Base-by-base conservation (phyloP, 176 grass and related monocot genomes). In the Poa pratensis region DNA sequence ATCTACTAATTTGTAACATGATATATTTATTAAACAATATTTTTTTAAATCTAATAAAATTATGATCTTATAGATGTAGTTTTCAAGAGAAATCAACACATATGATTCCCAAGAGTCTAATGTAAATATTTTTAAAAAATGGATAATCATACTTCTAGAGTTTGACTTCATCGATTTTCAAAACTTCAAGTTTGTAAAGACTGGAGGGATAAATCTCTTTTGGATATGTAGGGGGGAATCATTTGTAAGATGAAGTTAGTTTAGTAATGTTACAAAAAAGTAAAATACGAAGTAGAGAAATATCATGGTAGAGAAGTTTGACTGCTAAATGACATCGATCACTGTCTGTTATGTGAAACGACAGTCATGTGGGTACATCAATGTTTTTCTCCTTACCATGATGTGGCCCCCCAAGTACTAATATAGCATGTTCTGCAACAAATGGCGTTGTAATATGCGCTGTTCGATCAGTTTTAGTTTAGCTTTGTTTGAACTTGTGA, bases 401-500 rank as follows among this genome's bases (percentile, higher is more conserved):
- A 9, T 59, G 40, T 30, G 19, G 26, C 2, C 26, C 64, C 6
- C 9, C 20, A 23, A 23, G 40, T 46, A 60, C 37, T 15, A 48
- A 75, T 49, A 16, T 48, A 60, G 20, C 4, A 20, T 59, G 51
- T 60, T 82, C 24, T 67, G 27, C n/a, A 76, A 51, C 9, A 2
- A 50, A 67, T n/a, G 16, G 4, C 64, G 8, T 23, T 39, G 39
- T 77, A 70, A 30, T 11, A 46, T 11, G 17, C 9, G 9, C 18
- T 52, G 12, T 50, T 19, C 1, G 3, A 48, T 80, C 13, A 1
- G 23, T 79, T 35, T 72, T 71, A 65, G 28, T 81, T 76, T 83
- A 45, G 15, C 26, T 17, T 75, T 88, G 71, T 87, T 87, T 4
- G 8, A 46, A 73, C 14, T 83, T 87, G 18, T 9, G 27, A 73